These are phyloP conservation scores for Diaporthe capsici DNA, from an alignment of 2,329 filamentous ascomycete species.

Conservation along the genomic window DNA sequence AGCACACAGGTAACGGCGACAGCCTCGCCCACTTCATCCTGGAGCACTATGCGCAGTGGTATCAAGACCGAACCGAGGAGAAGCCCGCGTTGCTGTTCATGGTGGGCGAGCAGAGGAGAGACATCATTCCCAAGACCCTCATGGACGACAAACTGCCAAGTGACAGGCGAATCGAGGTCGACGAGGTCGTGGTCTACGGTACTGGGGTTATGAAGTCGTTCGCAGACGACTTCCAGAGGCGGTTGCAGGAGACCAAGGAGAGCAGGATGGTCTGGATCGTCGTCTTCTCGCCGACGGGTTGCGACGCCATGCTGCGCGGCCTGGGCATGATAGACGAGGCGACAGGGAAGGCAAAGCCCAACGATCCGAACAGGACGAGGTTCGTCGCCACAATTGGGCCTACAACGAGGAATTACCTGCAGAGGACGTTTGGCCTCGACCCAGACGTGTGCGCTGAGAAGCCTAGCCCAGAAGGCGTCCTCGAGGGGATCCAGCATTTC, in stretches of 20 bases:
- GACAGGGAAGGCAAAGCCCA: slow-evolving; percentile 55
- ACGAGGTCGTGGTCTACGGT: slow-evolving; percentile 88
- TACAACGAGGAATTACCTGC: slow-evolving; percentile 85
- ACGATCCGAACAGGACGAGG: slow-evolving; percentile 59
- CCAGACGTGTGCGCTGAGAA: slow-evolving; percentile 85
- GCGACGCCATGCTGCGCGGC: slow-evolving; percentile 70
- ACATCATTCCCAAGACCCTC: slow-evolving; percentile 88
- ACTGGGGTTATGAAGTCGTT: slow-evolving; percentile 89
- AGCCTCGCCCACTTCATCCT: slow-evolving; percentile 84
- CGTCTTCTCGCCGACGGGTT: slow-evolving; percentile 78
- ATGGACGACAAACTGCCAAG: slow-evolving; percentile 68
- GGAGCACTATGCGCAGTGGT: slow-evolving; percentile 76
- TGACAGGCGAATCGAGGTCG: slow-evolving; percentile 72
- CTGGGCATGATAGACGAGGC: slow-evolving; percentile 65
- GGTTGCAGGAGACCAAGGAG: slow-evolving; percentile 62
- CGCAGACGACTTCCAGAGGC: slow-evolving; percentile 71
- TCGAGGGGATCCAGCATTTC: slow-evolving; percentile 73
- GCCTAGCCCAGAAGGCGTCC: slow-evolving; percentile 86
- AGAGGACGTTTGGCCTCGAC: slow-evolving; percentile 73
- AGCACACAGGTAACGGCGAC: slow-evolving; percentile 88
- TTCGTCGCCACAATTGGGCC: slow-evolving; percentile 92
- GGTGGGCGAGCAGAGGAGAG: slow-evolving; percentile 89
- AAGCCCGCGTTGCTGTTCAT: slow-evolving; percentile 83
- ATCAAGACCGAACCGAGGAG: slow-evolving; percentile 59
- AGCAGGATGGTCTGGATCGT: slow-evolving; percentile 76